Evolutionary conservation across 208 protist genomes (phyloP).

Genomic region (Trypanosoma caninum): DNA sequence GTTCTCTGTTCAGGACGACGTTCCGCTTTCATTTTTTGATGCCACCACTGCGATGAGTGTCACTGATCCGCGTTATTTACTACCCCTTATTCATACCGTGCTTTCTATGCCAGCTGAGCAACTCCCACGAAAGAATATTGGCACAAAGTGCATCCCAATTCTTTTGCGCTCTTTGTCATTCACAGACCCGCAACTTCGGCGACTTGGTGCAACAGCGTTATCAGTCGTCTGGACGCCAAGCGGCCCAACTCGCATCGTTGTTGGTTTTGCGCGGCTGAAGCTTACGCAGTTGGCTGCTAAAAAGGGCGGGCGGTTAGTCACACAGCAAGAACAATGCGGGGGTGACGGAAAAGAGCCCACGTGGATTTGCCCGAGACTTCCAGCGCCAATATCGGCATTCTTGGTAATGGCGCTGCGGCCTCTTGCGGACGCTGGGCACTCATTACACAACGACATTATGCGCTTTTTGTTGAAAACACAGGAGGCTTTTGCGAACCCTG

Average conservation of each 20-base stretch:
- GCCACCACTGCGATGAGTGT: slow-evolving; percentile 21
- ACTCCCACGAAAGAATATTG: slow-evolving; percentile 35
- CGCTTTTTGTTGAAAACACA: slow-evolving; percentile 55
- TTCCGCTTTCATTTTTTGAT: slow-evolving; percentile 42
- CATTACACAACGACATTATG: slow-evolving; percentile 76
- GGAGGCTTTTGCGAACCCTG: slow-evolving; percentile 35
- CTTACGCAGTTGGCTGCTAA: slow-evolving; percentile 47
- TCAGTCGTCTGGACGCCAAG: slow-evolving; percentile 47
- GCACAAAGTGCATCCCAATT: slow-evolving; percentile 51
- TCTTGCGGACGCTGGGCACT: slow-evolving; percentile 45
- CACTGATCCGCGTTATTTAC: slow-evolving; percentile 77
- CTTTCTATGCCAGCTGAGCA: slow-evolving; percentile 40
- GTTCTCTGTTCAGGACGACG: slow-evolving; percentile 41
- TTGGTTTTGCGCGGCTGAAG: slow-evolving; percentile 73
- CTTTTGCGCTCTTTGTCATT: slow-evolving; percentile 73
- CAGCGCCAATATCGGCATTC: slow-evolving; percentile 62
- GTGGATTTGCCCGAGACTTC: slow-evolving; percentile 52
- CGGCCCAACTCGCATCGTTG: slow-evolving; percentile 49
- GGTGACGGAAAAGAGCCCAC: background rate
- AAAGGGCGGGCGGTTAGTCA: background rate
- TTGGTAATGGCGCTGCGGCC: slow-evolving; percentile 52
- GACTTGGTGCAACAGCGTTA: slow-evolving; percentile 44
- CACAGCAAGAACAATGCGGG: slow-evolving; percentile 5
- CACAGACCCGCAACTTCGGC: slow-evolving; percentile 45
- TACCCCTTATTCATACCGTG: slow-evolving; percentile 78